Base-by-base conservation (phyloP, 805 yeast species). In the Teunomyces barrocoloradensis region DNA sequence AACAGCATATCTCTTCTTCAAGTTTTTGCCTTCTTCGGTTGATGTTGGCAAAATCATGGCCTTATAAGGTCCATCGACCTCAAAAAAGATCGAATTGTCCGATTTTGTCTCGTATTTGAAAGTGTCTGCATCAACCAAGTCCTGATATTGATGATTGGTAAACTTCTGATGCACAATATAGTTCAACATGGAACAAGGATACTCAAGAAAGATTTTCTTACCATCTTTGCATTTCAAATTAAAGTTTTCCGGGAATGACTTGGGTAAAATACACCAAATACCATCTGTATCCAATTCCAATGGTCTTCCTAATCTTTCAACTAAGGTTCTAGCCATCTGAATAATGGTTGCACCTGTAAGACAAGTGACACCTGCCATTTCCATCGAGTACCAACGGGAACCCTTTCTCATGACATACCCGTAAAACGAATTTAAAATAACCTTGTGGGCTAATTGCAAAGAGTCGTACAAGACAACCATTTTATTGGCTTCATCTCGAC, bases 401-500 rank as follows among this genome's bases (percentile, higher is more conserved):
- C 99, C 99, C 60, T 94, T 94, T 68, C 99, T 81, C 99, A 94
- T 94, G 11, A 94, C 99, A 60, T 94, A 94, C 43, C 99, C 99
- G 59, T 94, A 94, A 63, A 94, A 94, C 0, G 98, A 92, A 61
- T 94, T 94, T 59, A 94, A 76, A 69, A 94, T 94, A 61, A 92
- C 97, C 61, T 94, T 94, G 65, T 94, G 98, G 0, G 99, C 99
- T 54, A 94, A 76, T 68, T 94, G 99, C 57, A 94, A 73, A 2
- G 99, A 92, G 62, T 94, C 99, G 64, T 91, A 94, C 43, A 94
- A 74, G 33, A 94, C 89, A 20, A 89, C 87, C 94, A 89, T 91
- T 66, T 95, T 94, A 50, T 84, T 80, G 1, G 98, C 97, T 63
- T 94, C 98, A 49, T 92, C 99, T 45, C 74, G 75, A 1, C 78